Conservation (phyloP, 495 filamentous ascomycete species). For the Hypomontagnella submonticulosa region DNA sequence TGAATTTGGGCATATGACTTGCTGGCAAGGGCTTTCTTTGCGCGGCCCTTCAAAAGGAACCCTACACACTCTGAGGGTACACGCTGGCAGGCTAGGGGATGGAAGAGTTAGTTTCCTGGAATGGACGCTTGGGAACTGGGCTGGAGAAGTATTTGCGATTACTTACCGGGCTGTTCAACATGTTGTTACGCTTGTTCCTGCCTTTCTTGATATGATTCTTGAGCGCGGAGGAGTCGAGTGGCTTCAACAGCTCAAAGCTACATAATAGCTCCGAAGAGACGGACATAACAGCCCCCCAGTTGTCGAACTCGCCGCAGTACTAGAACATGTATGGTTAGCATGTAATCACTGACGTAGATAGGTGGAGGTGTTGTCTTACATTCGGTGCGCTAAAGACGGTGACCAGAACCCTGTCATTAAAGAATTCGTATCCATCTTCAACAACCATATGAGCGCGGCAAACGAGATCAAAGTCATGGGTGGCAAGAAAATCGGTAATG, state of each 20-base stretch:
- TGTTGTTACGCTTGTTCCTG: constrained; percentile 85
- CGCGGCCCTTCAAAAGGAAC: constrained; percentile 13
- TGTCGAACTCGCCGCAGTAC: constrained; percentile 99
- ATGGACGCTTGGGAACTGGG: neutral
- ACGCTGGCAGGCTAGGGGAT: constrained; percentile 54
- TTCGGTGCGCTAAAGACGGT: constrained; percentile 99
- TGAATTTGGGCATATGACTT: constrained; percentile 29
- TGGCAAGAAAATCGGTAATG: constrained; percentile 94
- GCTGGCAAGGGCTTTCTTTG: constrained; percentile 18
- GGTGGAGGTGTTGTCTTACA: constrained; percentile 62
- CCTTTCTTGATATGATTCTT: constrained; percentile 99
- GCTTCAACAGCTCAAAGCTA: constrained; percentile 97
- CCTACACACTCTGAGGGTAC: constrained; percentile 64
- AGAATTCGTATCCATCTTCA: constrained; percentile 99
- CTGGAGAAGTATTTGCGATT: constrained; percentile 17
- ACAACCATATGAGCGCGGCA: constrained; percentile 99
- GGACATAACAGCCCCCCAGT: constrained; percentile 99
- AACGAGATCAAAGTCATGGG: constrained; percentile 96
- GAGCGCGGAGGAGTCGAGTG: constrained; percentile 92
- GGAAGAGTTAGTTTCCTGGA: constrained; percentile 32
- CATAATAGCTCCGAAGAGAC: constrained; percentile 93
- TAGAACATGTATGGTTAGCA: constrained; percentile 51
- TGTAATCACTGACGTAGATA: neutral
- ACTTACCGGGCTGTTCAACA: constrained; percentile 93
- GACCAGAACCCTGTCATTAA: constrained; percentile 92